These are phyloP conservation scores for Musa acuminata DNA, from an alignment of 176 grass and related monocot species.

Conservation along the genomic window DNA sequence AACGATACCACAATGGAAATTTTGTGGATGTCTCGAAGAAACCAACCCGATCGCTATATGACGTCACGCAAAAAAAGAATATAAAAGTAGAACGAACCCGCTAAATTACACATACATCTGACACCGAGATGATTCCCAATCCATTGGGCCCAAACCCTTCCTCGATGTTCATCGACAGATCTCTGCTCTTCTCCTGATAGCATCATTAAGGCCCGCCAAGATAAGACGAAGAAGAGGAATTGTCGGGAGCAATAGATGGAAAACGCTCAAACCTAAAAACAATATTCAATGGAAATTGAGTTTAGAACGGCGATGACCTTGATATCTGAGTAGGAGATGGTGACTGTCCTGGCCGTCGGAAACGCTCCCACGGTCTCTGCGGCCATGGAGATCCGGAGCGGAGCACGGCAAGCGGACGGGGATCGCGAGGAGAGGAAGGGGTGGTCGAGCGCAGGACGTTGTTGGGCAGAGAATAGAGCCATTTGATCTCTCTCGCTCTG, in stretches of 20 bases:
- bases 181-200: slow-evolving; percentile 53
- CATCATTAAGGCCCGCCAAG: slow-evolving; percentile 1
- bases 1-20: not conserved
- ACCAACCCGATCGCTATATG: not conserved
- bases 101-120: slow-evolving; percentile 39
- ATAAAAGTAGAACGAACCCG: not conserved
- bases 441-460: not conserved
- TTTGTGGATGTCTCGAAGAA: not conserved
- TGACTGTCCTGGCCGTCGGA: slow-evolving; percentile 36
- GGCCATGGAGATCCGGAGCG: not conserved
- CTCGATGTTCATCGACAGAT: slow-evolving; percentile 63
- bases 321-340: slow-evolving; percentile 67
- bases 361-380: not conserved
- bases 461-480: not conserved
- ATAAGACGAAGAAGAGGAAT: not conserved
- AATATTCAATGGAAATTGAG: not conserved
- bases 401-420: not conserved
- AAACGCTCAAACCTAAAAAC: no score
- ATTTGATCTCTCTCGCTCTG: not conserved
- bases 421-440: not conserved
- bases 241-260: slow-evolving; percentile 4
- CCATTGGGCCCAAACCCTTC: slow-evolving; percentile 78
- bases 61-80: not conserved
- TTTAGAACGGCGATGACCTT: slow-evolving; percentile 20
- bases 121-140: slow-evolving; percentile 77